These are phyloP conservation scores for Lasiosphaeria hispida DNA, from an alignment of 495 filamentous ascomycete species.

Conservation along the genomic window DNA sequence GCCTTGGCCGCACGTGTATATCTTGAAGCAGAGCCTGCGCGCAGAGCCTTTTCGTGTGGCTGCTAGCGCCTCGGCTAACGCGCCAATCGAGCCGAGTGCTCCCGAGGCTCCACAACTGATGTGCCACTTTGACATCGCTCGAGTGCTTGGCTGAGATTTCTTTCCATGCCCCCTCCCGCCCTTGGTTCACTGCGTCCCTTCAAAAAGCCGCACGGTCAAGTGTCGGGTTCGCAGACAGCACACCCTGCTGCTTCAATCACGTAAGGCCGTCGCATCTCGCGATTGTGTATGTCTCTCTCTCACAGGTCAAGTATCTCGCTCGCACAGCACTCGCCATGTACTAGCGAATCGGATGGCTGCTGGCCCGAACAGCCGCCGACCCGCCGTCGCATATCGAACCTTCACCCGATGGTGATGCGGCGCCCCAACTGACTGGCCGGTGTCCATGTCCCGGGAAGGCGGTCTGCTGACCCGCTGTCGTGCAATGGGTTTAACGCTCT, in stretches of 20 bases:
- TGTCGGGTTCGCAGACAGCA: neutral
- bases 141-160: neutral
- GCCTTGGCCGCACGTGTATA: too few relatives aligned
- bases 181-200: neutral
- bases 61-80: too few relatives aligned
- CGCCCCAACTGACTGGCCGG: neutral
- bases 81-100: too few relatives aligned
- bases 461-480: constrained; percentile 29
- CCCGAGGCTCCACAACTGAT: too few relatives aligned
- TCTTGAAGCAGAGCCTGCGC: too few relatives aligned
- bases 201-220: neutral
- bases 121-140: too few relatives aligned
- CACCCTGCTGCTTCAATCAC: neutral
- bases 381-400: neutral
- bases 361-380: constrained; percentile 3
- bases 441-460: constrained; percentile 17
- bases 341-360: constrained; percentile 9
- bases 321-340: neutral
- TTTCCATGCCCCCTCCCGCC: neutral
- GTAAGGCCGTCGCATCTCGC: constrained; percentile 2
- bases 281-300: neutral
- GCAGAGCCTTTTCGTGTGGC: too few relatives aligned
- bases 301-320: neutral
- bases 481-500: constrained; percentile 15
- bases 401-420: constrained; percentile 15